These are phyloP conservation scores for Candida adriatica DNA, from an alignment of 805 yeast species.

Conservation along the genomic window DNA sequence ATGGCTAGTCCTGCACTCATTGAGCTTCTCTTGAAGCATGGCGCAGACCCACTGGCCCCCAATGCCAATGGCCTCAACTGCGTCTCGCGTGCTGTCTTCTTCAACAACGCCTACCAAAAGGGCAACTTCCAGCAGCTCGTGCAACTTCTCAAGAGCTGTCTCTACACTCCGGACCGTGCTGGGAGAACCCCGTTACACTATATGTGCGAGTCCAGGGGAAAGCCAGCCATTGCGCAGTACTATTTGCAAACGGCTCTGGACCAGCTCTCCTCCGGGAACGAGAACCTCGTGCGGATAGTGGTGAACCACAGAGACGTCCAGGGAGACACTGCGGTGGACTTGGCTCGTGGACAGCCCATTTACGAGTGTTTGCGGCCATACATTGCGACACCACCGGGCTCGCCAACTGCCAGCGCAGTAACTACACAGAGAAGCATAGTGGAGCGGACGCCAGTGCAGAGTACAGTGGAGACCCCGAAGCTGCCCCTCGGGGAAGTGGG, in stretches of 20 bases:
- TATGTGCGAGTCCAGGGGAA: constrained; percentile 44
- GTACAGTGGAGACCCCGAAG: constrained; percentile 7
- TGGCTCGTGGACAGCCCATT: constrained; percentile 53
- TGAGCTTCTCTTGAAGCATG: constrained; percentile 47
- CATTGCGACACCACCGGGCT: not conserved
- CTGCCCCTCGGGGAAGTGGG: constrained; percentile 22
- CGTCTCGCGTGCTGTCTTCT: constrained; percentile 59
- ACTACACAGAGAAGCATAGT: not conserved
- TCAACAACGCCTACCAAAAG: constrained; percentile 65
- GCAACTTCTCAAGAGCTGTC: constrained; percentile 54
- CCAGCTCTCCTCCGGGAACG: constrained; percentile 33
- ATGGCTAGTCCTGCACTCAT: constrained; percentile 62
- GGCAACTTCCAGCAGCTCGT: constrained; percentile 52
- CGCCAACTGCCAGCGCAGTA: not conserved
- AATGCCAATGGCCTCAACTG: constrained; percentile 62
- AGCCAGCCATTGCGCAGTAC: constrained; percentile 44
- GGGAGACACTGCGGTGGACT: constrained; percentile 83
- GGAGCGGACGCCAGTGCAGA: not conserved
- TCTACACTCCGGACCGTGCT: constrained; percentile 63
- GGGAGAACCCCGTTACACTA: constrained; percentile 74
- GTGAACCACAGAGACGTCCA: constrained; percentile 71
- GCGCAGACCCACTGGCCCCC: constrained; percentile 51
- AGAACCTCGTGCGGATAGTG: constrained; percentile 45
- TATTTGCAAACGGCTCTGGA: constrained; percentile 46
- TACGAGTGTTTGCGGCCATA: constrained; percentile 31